Evolutionary conservation across 1,139 yeast genomes (phyloP).

Genomic region (Yamadazyma siamensis): DNA sequence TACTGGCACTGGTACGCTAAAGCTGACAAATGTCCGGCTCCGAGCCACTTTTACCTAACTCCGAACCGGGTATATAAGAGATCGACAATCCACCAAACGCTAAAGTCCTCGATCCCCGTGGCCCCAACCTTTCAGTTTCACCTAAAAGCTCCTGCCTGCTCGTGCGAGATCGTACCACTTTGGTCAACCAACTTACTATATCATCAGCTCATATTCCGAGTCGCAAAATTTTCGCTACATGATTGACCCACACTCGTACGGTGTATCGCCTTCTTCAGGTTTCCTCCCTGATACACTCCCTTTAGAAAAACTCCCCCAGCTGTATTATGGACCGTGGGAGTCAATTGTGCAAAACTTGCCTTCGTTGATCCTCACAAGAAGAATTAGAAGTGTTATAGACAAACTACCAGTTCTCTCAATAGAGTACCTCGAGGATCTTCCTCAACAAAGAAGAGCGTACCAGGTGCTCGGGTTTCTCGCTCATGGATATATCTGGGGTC

Average conservation of each 20-base stretch:
- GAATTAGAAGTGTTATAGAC: slow-evolving; percentile 60
- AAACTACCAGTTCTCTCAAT: slow-evolving; percentile 52
- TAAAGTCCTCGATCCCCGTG: too few species aligned
- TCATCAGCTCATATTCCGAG: too few species aligned
- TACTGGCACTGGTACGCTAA: too few species aligned
- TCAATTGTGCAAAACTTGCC: slow-evolving; percentile 62
- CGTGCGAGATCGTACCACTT: too few species aligned
- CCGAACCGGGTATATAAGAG: too few species aligned
- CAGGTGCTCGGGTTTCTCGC: slow-evolving; percentile 72
- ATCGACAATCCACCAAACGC: too few species aligned
- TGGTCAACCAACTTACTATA: too few species aligned
- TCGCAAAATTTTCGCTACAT: too few species aligned
- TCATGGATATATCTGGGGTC: slow-evolving; percentile 90
- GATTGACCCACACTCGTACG: slow-evolving; percentile 53
- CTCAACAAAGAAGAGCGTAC: slow-evolving; percentile 75
- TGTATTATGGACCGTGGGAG: slow-evolving; percentile 80
- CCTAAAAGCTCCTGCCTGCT: too few species aligned
- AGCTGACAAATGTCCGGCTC: too few species aligned
- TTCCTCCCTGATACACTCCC: slow-evolving; percentile 76
- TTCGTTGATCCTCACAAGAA: slow-evolving; percentile 62
- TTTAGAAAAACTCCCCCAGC: slow-evolving; percentile 52
- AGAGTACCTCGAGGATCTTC: slow-evolving; percentile 36
- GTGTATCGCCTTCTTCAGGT: slow-evolving; percentile 67
- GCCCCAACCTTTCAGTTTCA: too few species aligned
- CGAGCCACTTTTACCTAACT: too few species aligned